phyloP scores from a whole-genome alignment of 208 protist genomes.

The Leishmania tropica region DNA sequence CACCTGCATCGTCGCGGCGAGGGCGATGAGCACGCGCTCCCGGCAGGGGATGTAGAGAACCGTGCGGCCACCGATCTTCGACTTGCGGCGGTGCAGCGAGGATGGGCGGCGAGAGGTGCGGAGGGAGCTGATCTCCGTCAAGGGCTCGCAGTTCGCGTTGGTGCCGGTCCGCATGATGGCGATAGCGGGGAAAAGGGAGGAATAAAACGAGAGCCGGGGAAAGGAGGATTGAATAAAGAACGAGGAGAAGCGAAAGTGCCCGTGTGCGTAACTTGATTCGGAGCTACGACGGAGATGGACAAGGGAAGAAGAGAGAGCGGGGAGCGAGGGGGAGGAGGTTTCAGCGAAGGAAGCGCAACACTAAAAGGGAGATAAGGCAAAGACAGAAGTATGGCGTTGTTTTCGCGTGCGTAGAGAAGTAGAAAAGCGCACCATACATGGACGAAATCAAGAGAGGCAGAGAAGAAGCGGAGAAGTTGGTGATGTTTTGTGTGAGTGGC shows the following conservation, averaged over 20 bases:
- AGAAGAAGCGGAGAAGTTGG: background rate
- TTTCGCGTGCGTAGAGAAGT: background rate
- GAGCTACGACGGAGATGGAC: background rate
- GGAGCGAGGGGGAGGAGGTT: background rate
- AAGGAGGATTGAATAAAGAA: background rate
- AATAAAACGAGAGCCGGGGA: background rate
- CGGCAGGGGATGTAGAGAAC: slow-evolving; percentile 24
- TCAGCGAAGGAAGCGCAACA: background rate
- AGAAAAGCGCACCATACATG: background rate
- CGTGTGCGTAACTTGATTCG: background rate
- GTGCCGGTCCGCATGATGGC: background rate
- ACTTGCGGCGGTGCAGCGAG: slow-evolving; percentile 30
- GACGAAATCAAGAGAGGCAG: background rate
- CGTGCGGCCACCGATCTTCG: slow-evolving; percentile 19
- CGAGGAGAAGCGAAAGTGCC: background rate
- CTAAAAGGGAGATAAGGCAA: background rate
- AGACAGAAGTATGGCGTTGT: background rate
- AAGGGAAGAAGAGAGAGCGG: background rate
- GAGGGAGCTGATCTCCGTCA: slow-evolving; percentile 18
- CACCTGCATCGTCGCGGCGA: slow-evolving; percentile 16
- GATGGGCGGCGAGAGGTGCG: slow-evolving; percentile 25
- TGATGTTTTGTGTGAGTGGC: background rate
- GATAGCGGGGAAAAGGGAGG: background rate
- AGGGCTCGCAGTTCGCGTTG: slow-evolving; percentile 8
- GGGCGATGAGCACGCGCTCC: slow-evolving; percentile 24